phyloP scores from a whole-genome alignment of 805 yeast species.

The Starmerella geochares region DNA sequence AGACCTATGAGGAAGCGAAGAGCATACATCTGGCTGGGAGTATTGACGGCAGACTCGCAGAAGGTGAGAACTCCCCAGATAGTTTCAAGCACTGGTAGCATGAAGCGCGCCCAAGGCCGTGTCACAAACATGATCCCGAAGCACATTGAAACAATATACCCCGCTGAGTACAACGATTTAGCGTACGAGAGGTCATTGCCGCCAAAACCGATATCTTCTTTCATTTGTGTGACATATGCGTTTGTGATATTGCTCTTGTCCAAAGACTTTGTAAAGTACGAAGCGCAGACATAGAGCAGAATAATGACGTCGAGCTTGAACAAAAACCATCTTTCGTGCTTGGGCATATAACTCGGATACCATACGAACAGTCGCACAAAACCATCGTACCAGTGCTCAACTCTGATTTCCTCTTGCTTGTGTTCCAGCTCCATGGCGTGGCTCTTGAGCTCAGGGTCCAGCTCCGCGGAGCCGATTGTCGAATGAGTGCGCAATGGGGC shows the following conservation, averaged over 20 bases:
- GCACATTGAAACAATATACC: conserved; percentile 41
- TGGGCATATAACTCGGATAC: conserved; percentile 28
- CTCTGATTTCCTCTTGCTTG: conserved; percentile 9
- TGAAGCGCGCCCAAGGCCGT: conserved; percentile 30
- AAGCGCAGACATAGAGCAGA: conserved; percentile 31
- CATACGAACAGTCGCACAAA: conserved; percentile 27
- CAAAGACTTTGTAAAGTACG: conserved; percentile 41
- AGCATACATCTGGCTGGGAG: conserved; percentile 34
- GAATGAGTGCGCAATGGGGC: conserved; percentile 1
- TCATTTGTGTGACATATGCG: conserved; percentile 52
- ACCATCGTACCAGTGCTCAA: conserved; percentile 27
- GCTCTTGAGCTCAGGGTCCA: background rate
- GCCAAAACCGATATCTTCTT: conserved; percentile 36
- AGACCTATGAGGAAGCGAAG: conserved; percentile 38
- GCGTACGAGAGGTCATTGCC: conserved; percentile 42
- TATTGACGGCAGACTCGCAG: conserved; percentile 30
- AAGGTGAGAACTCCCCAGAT: conserved; percentile 35
- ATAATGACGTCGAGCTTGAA: conserved; percentile 32
- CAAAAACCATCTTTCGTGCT: conserved; percentile 26
- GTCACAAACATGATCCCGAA: conserved; percentile 34
- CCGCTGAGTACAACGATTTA: conserved; percentile 37
- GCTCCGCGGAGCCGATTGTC: background rate
- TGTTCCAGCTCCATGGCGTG: background rate
- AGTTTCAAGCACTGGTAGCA: conserved; percentile 33
- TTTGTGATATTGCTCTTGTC: conserved; percentile 42